Evolutionary conservation across 192 early-diverging fungal species (phyloP).

Genomic region (Backusella sp.): DNA sequence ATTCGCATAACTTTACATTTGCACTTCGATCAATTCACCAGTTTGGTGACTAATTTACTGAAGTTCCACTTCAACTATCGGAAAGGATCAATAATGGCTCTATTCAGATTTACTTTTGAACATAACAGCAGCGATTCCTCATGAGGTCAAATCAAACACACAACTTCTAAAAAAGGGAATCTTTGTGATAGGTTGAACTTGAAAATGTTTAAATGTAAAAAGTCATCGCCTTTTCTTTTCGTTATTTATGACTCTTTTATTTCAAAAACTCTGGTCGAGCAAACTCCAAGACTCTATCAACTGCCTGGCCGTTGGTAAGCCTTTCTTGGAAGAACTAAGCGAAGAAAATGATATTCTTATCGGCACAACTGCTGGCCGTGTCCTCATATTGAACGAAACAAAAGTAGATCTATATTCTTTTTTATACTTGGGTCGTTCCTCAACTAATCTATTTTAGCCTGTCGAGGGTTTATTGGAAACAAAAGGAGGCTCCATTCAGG

Average conservation of each 20-base stretch:
- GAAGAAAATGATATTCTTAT: slow-evolving; percentile 38
- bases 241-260: not conserved
- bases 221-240: not conserved
- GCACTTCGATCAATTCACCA: too few relatives aligned
- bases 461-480: slow-evolving; percentile 38
- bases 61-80: too few relatives aligned
- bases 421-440: not conserved
- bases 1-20: too few relatives aligned
- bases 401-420: slow-evolving; percentile 15
- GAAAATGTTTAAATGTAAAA: not conserved
- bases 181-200: not conserved
- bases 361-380: slow-evolving; percentile 29
- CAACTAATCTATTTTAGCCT: not conserved
- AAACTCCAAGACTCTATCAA: slow-evolving; percentile 32
- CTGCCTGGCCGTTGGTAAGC: slow-evolving; percentile 34
- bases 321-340: slow-evolving; percentile 32
- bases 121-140: too few relatives aligned
- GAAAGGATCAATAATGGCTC: too few relatives aligned
- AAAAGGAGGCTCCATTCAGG: slow-evolving; percentile 39
- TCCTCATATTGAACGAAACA: slow-evolving; percentile 34
- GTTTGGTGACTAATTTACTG: too few relatives aligned
- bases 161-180: too few relatives aligned
- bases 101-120: too few relatives aligned
- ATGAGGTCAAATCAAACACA: too few relatives aligned
- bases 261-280: slow-evolving; percentile 23